Evolutionary conservation across 2,329 filamentous ascomycete genomes (phyloP).

Genomic region (Thelonectria discophora): DNA sequence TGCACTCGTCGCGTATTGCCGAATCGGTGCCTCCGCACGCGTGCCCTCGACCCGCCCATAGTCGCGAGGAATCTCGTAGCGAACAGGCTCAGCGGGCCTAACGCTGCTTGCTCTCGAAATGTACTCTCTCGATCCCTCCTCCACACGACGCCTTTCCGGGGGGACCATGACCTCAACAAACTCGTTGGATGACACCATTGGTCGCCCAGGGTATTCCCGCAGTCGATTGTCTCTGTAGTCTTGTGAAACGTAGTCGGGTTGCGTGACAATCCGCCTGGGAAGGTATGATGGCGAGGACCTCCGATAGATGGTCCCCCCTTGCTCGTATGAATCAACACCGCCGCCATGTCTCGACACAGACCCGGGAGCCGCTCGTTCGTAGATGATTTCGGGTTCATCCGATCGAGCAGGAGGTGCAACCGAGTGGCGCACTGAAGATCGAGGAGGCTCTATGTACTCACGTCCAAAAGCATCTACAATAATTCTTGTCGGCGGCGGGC

Average conservation of each 20-base stretch:
- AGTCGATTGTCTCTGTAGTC: slow-evolving; percentile 63
- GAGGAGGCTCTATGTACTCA: slow-evolving; percentile 72
- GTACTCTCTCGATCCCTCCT: slow-evolving; percentile 63
- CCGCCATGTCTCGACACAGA: slow-evolving; percentile 60
- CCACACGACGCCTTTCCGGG: slow-evolving; percentile 52
- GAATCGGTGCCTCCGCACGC: slow-evolving; percentile 47
- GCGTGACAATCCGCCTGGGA: slow-evolving; percentile 68
- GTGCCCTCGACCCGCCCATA: slow-evolving; percentile 57
- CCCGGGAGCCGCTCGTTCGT: slow-evolving; percentile 69
- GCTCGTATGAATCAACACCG: slow-evolving; percentile 57
- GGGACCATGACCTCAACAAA: slow-evolving; percentile 58
- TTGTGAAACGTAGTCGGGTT: slow-evolving; percentile 66
- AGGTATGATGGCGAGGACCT: slow-evolving; percentile 60
- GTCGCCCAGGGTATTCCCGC: slow-evolving; percentile 66
- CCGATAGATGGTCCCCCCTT: slow-evolving; percentile 60
- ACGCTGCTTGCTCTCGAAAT: slow-evolving; percentile 65
- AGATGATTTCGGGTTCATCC: slow-evolving; percentile 66
- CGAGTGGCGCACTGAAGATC: slow-evolving; percentile 58
- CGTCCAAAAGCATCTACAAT: slow-evolving; percentile 85
- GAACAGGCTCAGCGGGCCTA: slow-evolving; percentile 59
- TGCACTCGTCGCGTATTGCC: slow-evolving; percentile 42
- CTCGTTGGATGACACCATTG: slow-evolving; percentile 53
- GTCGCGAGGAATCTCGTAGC: slow-evolving; percentile 53
- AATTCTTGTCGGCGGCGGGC: slow-evolving; percentile 70
- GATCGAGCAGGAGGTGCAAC: slow-evolving; percentile 57